Percentiles rank a stretch among this genome's conserved stretches.
Evolutionary conservation across 2,329 filamentous ascomycete species (phyloP).

Genomic region (Trichoderma guizhouense): DNA sequence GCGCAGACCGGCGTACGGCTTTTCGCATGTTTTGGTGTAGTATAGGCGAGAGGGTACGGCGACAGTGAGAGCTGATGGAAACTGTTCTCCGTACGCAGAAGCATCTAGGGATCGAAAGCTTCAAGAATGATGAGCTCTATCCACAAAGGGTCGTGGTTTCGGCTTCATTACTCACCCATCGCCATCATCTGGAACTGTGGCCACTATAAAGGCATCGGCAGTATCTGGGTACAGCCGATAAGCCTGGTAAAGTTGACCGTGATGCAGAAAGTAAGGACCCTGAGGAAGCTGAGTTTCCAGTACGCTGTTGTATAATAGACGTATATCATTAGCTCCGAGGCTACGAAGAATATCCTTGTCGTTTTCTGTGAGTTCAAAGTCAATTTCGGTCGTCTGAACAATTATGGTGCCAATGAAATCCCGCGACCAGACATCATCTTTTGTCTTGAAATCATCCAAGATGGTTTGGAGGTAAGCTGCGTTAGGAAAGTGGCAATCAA

Average conservation of each 20-base stretch:
- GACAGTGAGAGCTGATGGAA: background rate
- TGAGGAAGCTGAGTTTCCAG: background rate
- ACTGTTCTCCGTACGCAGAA: background rate
- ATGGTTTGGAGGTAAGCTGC: background rate
- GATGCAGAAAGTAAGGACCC: background rate
- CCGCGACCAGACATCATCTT: background rate
- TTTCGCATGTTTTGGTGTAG: background rate
- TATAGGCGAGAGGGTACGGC: background rate
- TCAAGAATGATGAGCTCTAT: background rate
- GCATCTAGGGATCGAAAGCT: background rate
- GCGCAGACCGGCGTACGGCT: background rate
- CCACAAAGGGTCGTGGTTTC: accelerated
- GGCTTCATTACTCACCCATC: background rate
- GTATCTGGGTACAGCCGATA: background rate
- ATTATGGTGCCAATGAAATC: background rate
- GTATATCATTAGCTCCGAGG: background rate
- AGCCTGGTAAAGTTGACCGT: background rate
- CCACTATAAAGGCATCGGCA: background rate
- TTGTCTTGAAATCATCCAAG: background rate
- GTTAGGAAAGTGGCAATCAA: background rate
- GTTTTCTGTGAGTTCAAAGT: background rate
- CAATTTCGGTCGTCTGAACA: background rate
- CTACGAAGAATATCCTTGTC: background rate
- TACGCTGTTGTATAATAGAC: background rate
- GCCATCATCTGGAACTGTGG: background rate